phyloP scores from a whole-genome alignment of 108 stramenopile species.

The Licmophora abbreviata region DNA sequence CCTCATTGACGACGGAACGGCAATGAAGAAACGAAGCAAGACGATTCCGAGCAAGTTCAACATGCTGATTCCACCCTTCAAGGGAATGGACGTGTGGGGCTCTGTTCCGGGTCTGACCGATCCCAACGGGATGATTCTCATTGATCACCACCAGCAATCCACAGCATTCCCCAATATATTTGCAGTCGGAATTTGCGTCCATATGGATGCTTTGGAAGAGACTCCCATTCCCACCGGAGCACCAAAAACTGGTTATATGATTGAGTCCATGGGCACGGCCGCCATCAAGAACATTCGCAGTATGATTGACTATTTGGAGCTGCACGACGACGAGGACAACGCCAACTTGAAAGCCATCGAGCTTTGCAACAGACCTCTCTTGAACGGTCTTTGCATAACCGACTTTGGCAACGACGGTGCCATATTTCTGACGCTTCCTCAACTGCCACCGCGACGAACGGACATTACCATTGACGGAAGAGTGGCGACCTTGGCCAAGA shows the following conservation, averaged over 20 bases:
- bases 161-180: conserved; percentile 20
- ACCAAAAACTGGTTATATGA: conserved; percentile 33
- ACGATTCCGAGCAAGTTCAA: conserved; percentile 16
- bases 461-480: conserved; percentile 15
- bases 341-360: conserved; percentile 1
- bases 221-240: conserved; percentile 20
- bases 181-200: conserved; percentile 22
- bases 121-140: conserved; percentile 9
- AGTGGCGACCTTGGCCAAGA: conserved; percentile 15
- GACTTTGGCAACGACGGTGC: conserved; percentile 27
- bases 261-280: conserved; percentile 23
- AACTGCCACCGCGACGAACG: conserved; percentile 17
- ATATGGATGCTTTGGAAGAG: conserved; percentile 12
- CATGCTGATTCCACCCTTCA: conserved; percentile 25
- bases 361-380: conserved; percentile 1
- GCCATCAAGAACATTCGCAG: conserved; percentile 14
- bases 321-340: background rate
- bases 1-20: background rate
- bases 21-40: background rate
- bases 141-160: conserved; percentile 10
- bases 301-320: conserved; percentile 10
- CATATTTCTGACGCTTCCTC: conserved; percentile 19
- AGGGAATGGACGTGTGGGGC: conserved; percentile 12
- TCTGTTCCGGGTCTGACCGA: conserved; percentile 15
- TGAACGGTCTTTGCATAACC: conserved; percentile 27